A percentile compares a stretch with the other conserved stretches of the same genome.
These are phyloP conservation scores for Teratosphaeria zuluensis DNA, from an alignment of 2,329 filamentous ascomycete species.

Conservation along the genomic window DNA sequence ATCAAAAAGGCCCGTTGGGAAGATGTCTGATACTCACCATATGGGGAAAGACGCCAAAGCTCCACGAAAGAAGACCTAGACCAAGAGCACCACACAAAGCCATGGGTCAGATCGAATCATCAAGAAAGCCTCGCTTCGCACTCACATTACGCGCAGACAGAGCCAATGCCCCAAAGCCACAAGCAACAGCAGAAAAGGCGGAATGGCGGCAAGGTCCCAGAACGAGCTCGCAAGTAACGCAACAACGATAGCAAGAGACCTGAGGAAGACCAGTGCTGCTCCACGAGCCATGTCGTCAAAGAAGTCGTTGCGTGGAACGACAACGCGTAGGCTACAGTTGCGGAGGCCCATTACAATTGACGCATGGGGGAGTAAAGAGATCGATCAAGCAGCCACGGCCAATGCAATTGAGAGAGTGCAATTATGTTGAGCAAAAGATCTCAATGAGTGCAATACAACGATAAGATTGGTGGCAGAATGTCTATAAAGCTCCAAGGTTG, in stretches of 20 bases:
- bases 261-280: no score
- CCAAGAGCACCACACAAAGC: not conserved
- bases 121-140: not conserved
- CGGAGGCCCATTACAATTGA: not conserved
- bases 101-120: not conserved
- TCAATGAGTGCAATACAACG: not conserved
- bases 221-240: not conserved
- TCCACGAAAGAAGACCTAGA: not conserved
- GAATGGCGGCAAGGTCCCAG: not conserved
- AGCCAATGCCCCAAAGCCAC: not conserved
- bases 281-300: not conserved
- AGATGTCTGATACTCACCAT: no score
- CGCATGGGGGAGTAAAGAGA: not conserved
- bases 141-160: not conserved
- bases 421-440: not conserved
- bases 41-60: no score
- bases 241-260: no score
- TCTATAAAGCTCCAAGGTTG: not conserved
- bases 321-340: not conserved
- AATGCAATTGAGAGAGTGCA: not conserved
- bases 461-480: not conserved
- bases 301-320: not conserved
- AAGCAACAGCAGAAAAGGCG: not conserved
- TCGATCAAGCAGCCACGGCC: no score
- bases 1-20: no score